Evolutionary conservation across 78 protist genomes (phyloP).

Genomic region (Emiliania huxleyi): DNA sequence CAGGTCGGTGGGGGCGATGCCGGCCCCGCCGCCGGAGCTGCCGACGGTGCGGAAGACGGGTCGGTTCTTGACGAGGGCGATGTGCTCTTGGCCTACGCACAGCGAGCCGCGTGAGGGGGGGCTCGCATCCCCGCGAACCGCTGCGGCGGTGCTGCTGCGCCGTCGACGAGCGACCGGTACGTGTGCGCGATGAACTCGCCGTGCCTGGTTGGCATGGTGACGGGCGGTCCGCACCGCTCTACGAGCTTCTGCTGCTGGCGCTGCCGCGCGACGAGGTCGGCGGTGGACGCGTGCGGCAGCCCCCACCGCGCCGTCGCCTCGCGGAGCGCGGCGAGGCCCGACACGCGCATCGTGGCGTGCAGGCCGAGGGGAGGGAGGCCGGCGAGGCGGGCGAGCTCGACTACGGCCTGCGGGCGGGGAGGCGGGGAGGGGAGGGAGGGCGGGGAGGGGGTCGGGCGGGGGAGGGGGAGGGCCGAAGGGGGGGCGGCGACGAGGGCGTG

Average conservation of each 20-base stretch:
- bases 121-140: not conserved
- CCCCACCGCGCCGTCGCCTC: not conserved
- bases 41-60: too few species aligned
- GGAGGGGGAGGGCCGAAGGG: too few species aligned
- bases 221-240: not conserved
- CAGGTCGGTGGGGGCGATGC: not conserved
- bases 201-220: not conserved
- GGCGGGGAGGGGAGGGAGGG: too few species aligned
- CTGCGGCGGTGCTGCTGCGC: not conserved
- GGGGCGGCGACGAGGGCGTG: too few species aligned
- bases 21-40: too few species aligned
- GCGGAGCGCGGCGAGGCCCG: not conserved
- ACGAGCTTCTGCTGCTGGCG: not conserved
- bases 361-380: not conserved
- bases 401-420: too few species aligned
- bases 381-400: not conserved
- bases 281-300: not conserved
- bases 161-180: not conserved
- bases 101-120: not conserved
- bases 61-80: not conserved
- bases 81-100: not conserved
- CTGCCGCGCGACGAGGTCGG: not conserved
- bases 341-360: not conserved
- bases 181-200: not conserved
- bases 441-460: too few species aligned